phyloP scores from a whole-genome alignment of 2,329 filamentous ascomycete genomes.

The Fusarium protoensiforme region DNA sequence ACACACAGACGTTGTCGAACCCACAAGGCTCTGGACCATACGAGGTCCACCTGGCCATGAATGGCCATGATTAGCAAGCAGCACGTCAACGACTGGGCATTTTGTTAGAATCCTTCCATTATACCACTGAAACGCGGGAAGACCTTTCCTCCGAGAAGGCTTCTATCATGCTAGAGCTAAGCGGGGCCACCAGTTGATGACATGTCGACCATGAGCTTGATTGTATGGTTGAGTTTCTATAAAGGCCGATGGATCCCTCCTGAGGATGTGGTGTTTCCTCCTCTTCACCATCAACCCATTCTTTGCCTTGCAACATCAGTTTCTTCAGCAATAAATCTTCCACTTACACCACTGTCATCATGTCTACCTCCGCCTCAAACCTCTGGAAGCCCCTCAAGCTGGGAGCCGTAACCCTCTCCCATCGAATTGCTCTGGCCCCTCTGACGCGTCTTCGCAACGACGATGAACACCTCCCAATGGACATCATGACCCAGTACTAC shows the following conservation, averaged over 20 bases:
- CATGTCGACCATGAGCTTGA: not conserved
- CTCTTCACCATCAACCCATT: not conserved
- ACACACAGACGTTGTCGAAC: not conserved
- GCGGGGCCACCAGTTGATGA: not conserved
- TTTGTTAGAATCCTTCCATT: not conserved
- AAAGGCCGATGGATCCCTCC: not conserved
- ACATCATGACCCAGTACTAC: slow-evolving; percentile 55
- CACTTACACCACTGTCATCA: not conserved
- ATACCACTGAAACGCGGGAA: not conserved
- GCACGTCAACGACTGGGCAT: not conserved
- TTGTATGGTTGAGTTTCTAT: not conserved
- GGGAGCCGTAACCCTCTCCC: slow-evolving; percentile 51
- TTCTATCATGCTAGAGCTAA: not conserved
- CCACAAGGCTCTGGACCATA: not conserved
- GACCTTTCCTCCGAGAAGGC: not conserved
- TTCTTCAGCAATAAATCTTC: not conserved
- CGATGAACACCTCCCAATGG: slow-evolving; percentile 47
- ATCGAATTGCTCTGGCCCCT: slow-evolving; percentile 65
- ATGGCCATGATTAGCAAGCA: not conserved
- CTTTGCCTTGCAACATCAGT: not conserved
- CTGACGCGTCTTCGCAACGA: slow-evolving; percentile 64
- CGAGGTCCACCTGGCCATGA: not conserved
- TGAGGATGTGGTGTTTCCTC: not conserved
- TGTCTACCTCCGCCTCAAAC: slow-evolving; percentile 28
- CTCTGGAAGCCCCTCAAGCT: slow-evolving; percentile 52